These are phyloP conservation scores for Barbarea vulgaris DNA, from an alignment of 345 rosid species.

Conservation along the genomic window DNA sequence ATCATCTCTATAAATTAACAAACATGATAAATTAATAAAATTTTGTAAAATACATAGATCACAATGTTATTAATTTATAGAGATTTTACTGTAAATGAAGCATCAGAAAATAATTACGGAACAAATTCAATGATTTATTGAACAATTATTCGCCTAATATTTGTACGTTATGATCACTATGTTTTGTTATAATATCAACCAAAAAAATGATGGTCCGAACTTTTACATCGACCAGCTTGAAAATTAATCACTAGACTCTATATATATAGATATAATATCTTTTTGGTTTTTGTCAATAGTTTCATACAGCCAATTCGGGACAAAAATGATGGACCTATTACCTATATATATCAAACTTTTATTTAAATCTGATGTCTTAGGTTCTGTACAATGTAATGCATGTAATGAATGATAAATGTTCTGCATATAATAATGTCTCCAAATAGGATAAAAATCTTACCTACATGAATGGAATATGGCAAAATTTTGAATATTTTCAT, in stretches of 20 bases:
- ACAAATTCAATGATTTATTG: not conserved
- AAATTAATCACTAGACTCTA: not conserved
- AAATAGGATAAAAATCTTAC: conserved; percentile 19
- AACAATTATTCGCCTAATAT: not conserved
- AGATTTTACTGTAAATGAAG: too few relatives aligned
- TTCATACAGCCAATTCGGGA: not conserved
- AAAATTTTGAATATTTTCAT: not conserved
- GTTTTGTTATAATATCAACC: not conserved
- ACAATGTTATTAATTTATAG: too few relatives aligned
- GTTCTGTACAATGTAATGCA: not conserved
- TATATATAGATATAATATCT: too few relatives aligned
- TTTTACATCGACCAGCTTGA: not conserved
- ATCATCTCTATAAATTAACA: too few relatives aligned
- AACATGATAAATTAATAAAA: too few relatives aligned
- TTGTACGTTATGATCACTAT: not conserved
- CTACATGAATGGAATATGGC: conserved; percentile 11
- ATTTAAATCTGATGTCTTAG: not conserved
- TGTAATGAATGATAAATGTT: not conserved
- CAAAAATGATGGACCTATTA: not conserved
- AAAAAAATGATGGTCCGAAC: not conserved
- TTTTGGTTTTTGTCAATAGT: not conserved
- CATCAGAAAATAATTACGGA: not conserved
- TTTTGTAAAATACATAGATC: too few relatives aligned
- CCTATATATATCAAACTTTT: not conserved
- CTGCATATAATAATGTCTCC: not conserved